A percentile compares a stretch with the other conserved stretches of the same genome.
phyloP scores from a whole-genome alignment of 345 rosid genomes.

The Populus deltoides region DNA sequence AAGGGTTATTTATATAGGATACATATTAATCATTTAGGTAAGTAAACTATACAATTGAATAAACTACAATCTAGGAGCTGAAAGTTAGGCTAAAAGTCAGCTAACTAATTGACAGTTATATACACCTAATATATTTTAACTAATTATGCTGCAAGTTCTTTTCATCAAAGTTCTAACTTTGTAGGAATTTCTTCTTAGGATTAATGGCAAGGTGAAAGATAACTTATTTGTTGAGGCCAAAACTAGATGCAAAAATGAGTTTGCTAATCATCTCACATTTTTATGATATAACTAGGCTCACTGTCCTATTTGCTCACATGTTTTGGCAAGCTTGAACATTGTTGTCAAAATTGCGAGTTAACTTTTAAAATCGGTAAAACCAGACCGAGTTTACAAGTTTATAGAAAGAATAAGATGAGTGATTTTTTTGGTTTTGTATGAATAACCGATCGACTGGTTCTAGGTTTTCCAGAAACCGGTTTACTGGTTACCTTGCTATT shows the following conservation, averaged over 20 bases:
- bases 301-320: background rate
- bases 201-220: background rate
- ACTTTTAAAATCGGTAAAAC: no score
- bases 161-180: background rate
- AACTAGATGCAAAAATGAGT: background rate
- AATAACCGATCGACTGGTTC: no score
- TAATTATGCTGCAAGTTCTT: background rate
- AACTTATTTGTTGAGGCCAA: background rate
- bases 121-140: no score
- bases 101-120: background rate
- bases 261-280: background rate
- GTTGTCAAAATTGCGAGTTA: no score
- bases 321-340: background rate
- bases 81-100: background rate
- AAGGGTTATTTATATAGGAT: background rate
- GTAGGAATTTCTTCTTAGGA: background rate
- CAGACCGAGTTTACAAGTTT: no score
- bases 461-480: no score
- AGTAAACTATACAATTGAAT: background rate
- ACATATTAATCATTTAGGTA: background rate
- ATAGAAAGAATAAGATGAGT: no score
- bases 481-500: rapidly evolving
- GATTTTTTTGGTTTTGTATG: no score
- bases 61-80: no score
- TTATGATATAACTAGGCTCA: background rate